A percentile compares a stretch with the other conserved stretches of the same genome.
phyloP scores from a whole-genome alignment of 2,329 filamentous ascomycete genomes.

The Xylariaceae sp. region DNA sequence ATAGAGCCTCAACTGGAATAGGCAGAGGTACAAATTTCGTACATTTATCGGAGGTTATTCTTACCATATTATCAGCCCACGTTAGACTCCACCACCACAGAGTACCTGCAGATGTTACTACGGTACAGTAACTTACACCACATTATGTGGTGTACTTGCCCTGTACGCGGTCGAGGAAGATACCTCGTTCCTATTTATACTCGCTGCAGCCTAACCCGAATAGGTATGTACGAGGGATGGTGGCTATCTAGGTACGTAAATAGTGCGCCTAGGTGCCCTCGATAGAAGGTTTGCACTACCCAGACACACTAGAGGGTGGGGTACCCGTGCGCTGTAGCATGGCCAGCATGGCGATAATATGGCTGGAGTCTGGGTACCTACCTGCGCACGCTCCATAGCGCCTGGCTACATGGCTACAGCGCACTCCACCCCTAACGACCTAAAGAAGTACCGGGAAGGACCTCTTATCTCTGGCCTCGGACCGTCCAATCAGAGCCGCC shows the following conservation, averaged over 20 bases:
- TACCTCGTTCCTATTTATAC: neutral
- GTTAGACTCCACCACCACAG: neutral
- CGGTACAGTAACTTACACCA: neutral
- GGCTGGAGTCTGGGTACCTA: neutral
- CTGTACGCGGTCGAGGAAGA: neutral
- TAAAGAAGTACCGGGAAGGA: neutral
- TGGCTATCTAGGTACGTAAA: no score
- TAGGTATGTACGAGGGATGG: neutral
- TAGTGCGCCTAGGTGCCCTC: neutral
- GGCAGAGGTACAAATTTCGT: neutral
- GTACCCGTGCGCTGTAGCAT: neutral
- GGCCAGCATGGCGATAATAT: neutral
- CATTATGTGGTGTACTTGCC: neutral
- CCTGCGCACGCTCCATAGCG: neutral
- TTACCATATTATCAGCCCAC: neutral
- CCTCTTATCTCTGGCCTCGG: slow-evolving; percentile 1
- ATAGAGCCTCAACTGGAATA: neutral
- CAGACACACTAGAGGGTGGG: neutral
- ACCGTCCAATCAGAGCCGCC: neutral
- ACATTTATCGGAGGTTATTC: neutral
- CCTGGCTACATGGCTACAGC: no score
- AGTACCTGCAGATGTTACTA: neutral
- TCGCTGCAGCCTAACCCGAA: neutral
- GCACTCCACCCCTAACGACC: neutral
- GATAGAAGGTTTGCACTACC: neutral